phyloP scores from a whole-genome alignment of 2,329 filamentous ascomycete genomes.

The Cercospora sojina region DNA sequence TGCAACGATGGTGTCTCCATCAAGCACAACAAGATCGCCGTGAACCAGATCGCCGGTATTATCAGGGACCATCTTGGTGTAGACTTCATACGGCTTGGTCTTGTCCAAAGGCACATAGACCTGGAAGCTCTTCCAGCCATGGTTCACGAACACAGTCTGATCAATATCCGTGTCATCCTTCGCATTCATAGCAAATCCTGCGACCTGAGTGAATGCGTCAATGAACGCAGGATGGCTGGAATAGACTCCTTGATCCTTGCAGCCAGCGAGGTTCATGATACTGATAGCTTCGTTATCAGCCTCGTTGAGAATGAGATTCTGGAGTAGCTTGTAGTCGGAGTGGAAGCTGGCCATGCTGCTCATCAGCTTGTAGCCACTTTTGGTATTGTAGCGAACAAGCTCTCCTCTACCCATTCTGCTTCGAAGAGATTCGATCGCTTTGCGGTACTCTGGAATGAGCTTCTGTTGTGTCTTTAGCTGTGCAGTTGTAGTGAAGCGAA shows the following conservation, averaged over 20 bases:
- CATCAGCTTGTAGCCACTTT: conserved; percentile 15
- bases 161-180: conserved; percentile 31
- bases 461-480: conserved; percentile 1
- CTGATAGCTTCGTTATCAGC: conserved; percentile 4
- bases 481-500: conserved; percentile 3
- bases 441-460: background rate
- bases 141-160: conserved; percentile 39
- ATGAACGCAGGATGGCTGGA: conserved; percentile 32
- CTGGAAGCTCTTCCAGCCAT: conserved; percentile 34
- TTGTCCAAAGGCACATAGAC: conserved; percentile 1
- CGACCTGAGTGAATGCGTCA: conserved; percentile 41
- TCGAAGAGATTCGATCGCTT: background rate
- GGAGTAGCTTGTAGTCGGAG: conserved; percentile 9
- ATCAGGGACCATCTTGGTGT: conserved; percentile 8
- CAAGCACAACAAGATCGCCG: conserved; percentile 12
- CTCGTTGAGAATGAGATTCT: conserved; percentile 1
- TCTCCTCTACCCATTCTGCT: background rate
- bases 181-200: conserved; percentile 24
- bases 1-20: conserved; percentile 10
- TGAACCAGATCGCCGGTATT: background rate
- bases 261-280: background rate
- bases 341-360: conserved; percentile 12
- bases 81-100: conserved; percentile 2
- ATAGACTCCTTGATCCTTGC: background rate
- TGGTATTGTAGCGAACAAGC: conserved; percentile 1